Conservation (phyloP, 1,284 basidiomycete genomes). For the Moesziomyces parantarcticus region DNA sequence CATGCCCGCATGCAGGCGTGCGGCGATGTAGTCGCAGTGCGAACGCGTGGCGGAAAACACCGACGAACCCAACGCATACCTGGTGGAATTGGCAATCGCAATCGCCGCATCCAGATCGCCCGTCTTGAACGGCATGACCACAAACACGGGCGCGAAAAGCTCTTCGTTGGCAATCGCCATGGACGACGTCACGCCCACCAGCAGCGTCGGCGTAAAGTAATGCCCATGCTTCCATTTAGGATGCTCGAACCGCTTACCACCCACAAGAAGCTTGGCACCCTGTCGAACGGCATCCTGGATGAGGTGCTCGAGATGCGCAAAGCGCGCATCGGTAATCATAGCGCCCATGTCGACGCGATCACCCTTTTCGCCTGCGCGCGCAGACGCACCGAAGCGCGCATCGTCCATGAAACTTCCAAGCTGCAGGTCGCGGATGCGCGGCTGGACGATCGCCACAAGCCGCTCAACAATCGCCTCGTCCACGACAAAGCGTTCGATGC, state of each 20-base stretch:
- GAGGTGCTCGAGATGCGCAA: constrained; percentile 77
- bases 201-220: constrained; percentile 88
- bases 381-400: constrained; percentile 36
- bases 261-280: constrained; percentile 79
- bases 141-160: constrained; percentile 63
- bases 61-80: constrained; percentile 91
- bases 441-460: constrained; percentile 71
- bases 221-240: constrained; percentile 74
- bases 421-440: constrained; percentile 51
- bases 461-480: constrained; percentile 79
- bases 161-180: constrained; percentile 65
- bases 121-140: constrained; percentile 69
- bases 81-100: constrained; percentile 83
- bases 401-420: constrained; percentile 63
- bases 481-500: constrained; percentile 91
- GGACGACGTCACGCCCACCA: constrained; percentile 78
- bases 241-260: constrained; percentile 76
- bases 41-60: constrained; percentile 88
- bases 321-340: constrained; percentile 79
- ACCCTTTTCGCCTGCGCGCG: background rate
- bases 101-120: constrained; percentile 86
- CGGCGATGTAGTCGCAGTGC: constrained; percentile 81
- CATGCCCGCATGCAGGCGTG: constrained; percentile 89
- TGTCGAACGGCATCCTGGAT: constrained; percentile 78
- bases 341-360: constrained; percentile 77